Conservation (phyloP, 78 protist species). For the Trichosphaerium sp. region DNA sequence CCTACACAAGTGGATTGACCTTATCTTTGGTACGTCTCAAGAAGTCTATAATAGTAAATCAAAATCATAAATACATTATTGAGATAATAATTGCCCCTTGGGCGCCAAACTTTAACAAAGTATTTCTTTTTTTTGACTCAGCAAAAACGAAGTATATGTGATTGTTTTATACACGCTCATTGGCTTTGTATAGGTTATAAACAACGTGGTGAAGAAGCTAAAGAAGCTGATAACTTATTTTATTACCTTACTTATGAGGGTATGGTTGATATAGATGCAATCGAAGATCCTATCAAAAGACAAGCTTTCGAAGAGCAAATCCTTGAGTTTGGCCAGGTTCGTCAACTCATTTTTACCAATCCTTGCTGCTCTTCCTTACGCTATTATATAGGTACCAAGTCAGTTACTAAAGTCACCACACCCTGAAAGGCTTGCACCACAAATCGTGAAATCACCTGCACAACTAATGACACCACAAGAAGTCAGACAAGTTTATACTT, state of each 20-base stretch:
- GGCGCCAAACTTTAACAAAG: too few relatives aligned
- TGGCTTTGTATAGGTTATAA: conserved; percentile 72
- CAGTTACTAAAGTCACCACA: conserved; percentile 29
- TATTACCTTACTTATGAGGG: conserved; percentile 79
- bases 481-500: too few relatives aligned
- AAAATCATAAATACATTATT: too few relatives aligned
- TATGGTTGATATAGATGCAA: conserved; percentile 32
- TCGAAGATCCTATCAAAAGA: conserved; percentile 25
- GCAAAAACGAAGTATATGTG: too few relatives aligned
- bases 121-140: too few relatives aligned
- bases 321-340: conserved; percentile 94
- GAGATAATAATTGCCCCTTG: too few relatives aligned
- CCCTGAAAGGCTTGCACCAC: too few relatives aligned
- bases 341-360: too few relatives aligned
- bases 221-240: conserved; percentile 76
- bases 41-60: too few relatives aligned
- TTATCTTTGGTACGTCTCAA: conserved; percentile 84
- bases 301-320: conserved; percentile 59
- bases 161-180: conserved; percentile 38
- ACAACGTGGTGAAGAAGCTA: conserved; percentile 81
- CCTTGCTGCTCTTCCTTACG: conserved; percentile 71
- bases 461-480: too few relatives aligned
- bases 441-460: too few relatives aligned
- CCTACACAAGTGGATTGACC: conserved; percentile 91
- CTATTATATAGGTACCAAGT: neutral